Base-by-base conservation (phyloP, 1,139 yeast genomes). In the Pichiaceae sp. region DNA sequence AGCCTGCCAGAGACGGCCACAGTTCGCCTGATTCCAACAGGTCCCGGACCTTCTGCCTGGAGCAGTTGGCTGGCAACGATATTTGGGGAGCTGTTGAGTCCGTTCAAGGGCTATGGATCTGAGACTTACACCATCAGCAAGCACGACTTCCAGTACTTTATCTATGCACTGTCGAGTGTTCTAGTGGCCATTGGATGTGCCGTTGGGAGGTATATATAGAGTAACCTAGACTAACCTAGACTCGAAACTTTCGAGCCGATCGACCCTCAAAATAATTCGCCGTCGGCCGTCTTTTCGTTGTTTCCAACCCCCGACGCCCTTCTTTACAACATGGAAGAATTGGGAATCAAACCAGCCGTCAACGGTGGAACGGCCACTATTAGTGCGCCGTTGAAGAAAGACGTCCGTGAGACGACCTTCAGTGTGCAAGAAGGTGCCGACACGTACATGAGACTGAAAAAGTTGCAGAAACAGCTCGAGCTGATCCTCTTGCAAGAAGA, bases 401-500 rank as follows among this genome's bases (percentile, higher is more conserved):
- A 21, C 11, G 11, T 21, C 24, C 7, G 27, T 7, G 37, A 32
- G 8, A 16, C 36, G 5, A 7, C 24, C 11, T 7, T 21, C 24
- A 7, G 7, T 7, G 24, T 21, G 7, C 24, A 21, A 21, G 24
- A 21, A 7, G 24, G 24, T 12, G 39, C 72, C 29, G 96, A 89
- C 55, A 81, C 83, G 30, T 93, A 91, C 60, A 67, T 86, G 50
- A 81, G 75, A 48, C 69, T 89, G 52, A 93, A 91, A 68, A 82
- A 77, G 56, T 71, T 91, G 45, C 95, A 91, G 57, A 85, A 89
- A 48, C 96, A 89, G 54, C 72, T 85, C 51, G 96, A 89, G 52
- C 66, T 91, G 38, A 64, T 93, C 45, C 66, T 74, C 41, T 68
- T 91, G 47, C 98, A 91, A 62, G 98, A 91, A 60, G 97, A 89